Base-by-base conservation (phyloP, 1,139 yeast species). In the Hansenula lynferdii region DNA sequence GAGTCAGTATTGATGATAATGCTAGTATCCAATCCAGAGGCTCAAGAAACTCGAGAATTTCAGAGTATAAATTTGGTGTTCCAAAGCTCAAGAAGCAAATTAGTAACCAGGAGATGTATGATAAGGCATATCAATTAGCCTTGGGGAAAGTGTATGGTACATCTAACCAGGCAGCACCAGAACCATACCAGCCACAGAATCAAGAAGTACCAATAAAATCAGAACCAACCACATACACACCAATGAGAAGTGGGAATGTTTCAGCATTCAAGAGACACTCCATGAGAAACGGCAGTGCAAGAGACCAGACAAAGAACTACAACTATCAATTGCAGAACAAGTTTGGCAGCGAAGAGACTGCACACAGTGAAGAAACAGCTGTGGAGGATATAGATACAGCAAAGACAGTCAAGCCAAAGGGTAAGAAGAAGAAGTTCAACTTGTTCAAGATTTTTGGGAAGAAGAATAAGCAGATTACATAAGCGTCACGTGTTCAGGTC, bases 91-190 rank as follows among this genome's bases (percentile, higher is more conserved):
- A 16, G 18, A 28, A 22, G 12, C 36, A 38, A 15, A 17, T 54
- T 16, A 52, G 54, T 3, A 55, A 57, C 24, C 53, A 53, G 26
- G 63, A 59, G 38, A 57, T 58, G 61, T 60, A 59, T 39, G 49
- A 51, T 3, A 49, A 49, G 25, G 65, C 65, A 2, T 38, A 54
- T 28, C 57, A 54, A 37, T 51, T 56, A 14, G 64, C 65, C 2
- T 47, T 47, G 28, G 50, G 44, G 27, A 60, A 57, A 36, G 64
- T 58, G 9, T 57, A 53, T 37, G 53, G 51, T 2, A 8, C 15
- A 18, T n/a, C 18, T 17, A 9, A 22, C 19, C 16, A 25, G 17
- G 6, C 16, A 12, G 14, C 21, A 8, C 21, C 29, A 9, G 27
- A n/a, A n/a, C 33, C 21, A 17, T 8, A 15, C 3, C 28, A 25